Conservation (phyloP, 2,329 filamentous ascomycete species). For the Polytolypa hystricis region DNA sequence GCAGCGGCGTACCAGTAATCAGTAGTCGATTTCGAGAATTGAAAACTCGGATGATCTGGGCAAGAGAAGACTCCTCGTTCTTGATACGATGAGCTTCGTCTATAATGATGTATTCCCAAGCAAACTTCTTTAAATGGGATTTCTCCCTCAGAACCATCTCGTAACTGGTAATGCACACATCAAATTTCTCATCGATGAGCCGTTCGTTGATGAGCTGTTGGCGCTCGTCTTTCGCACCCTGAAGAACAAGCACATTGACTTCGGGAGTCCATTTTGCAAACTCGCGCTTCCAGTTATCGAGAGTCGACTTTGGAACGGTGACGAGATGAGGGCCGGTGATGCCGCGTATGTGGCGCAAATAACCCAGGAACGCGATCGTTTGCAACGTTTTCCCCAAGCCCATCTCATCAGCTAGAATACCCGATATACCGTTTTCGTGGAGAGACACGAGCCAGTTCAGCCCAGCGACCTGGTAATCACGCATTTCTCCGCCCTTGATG, state of each 20-base stretch:
- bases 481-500: conserved; percentile 73
- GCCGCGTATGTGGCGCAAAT: conserved; percentile 79
- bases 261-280: conserved; percentile 92
- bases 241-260: conserved; percentile 83
- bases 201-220: conserved; percentile 79
- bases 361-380: conserved; percentile 93
- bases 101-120: conserved; percentile 99
- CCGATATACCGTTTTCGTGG: conserved; percentile 97
- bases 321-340: conserved; percentile 87
- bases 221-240: conserved; percentile 91
- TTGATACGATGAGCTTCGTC: conserved; percentile 98
- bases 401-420: conserved; percentile 97
- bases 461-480: conserved; percentile 91
- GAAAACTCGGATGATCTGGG: conserved; percentile 93
- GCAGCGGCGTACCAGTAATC: conserved; percentile 91
- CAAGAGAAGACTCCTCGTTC: conserved; percentile 94
- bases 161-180: conserved; percentile 96
- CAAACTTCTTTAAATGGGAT: conserved; percentile 87
- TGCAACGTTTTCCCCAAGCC: conserved; percentile 95
- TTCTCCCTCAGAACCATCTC: conserved; percentile 98
- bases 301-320: conserved; percentile 87
- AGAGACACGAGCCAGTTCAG: conserved; percentile 96
- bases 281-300: conserved; percentile 97
- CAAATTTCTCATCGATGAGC: conserved; percentile 88
- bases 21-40: conserved; percentile 88